These are phyloP conservation scores for Suillus placidus DNA, from an alignment of 768 basidiomycete species.

Conservation along the genomic window DNA sequence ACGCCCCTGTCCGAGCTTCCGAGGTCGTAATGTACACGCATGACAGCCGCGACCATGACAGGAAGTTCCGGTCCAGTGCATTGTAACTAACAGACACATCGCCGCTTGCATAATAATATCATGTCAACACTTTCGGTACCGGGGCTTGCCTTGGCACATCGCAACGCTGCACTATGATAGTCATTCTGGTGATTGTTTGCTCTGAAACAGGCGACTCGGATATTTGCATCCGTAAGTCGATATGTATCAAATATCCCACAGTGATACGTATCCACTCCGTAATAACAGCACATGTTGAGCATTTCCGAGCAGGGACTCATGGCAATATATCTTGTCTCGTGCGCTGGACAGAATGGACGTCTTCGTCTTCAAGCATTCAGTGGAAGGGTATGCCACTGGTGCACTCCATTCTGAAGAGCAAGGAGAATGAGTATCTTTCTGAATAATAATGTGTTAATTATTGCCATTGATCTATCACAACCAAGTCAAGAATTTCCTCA, in stretches of 20 bases:
- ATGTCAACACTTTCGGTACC: not conserved
- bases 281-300: slow-evolving; percentile 35
- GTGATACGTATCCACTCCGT: not conserved
- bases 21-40: no score
- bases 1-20: not conserved
- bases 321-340: slow-evolving; percentile 75
- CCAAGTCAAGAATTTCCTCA: slow-evolving; percentile 39
- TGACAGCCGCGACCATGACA: not conserved
- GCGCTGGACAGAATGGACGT: slow-evolving; percentile 61
- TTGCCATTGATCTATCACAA: slow-evolving; percentile 43
- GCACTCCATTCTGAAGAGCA: slow-evolving; percentile 42
- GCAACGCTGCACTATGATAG: not conserved
- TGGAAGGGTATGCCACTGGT: slow-evolving; percentile 31
- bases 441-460: slow-evolving; percentile 66
- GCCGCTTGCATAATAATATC: no score
- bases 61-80: not conserved
- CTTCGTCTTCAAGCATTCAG: slow-evolving; percentile 55
- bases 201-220: not conserved
- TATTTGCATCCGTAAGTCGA: not conserved
- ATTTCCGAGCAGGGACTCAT: slow-evolving; percentile 65
- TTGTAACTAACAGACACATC: not conserved
- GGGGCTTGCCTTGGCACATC: not conserved
- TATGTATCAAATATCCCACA: not conserved
- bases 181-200: not conserved
- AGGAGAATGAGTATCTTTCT: slow-evolving; percentile 67